Percentiles rank a stretch among this genome's conserved stretches.
Conservation (phyloP, 345 rosid species). For the Carallia brachiata region DNA sequence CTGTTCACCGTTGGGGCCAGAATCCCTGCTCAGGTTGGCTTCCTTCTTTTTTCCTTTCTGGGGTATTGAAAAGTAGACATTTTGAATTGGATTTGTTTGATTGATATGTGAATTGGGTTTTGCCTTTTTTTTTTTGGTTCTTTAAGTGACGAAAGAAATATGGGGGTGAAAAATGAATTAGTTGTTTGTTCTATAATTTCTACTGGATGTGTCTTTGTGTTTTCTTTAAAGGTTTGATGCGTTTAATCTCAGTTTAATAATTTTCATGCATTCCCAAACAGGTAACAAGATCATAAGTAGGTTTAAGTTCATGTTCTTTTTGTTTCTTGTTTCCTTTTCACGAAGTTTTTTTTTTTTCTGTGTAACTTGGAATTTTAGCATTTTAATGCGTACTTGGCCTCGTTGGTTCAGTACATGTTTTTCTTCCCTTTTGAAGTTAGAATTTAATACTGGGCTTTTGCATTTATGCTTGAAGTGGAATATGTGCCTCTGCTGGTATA, state of each 20-base stretch:
- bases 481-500: no score
- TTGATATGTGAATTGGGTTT: conserved; percentile 7
- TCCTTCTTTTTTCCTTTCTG: neutral
- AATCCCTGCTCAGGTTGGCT: conserved; percentile 69
- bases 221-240: no score
- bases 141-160: neutral
- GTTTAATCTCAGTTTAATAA: no score
- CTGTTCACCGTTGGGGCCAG: conserved; percentile 59
- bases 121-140: conserved; percentile 2
- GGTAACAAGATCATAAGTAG: no score
- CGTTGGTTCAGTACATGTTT: no score
- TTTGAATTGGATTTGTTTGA: neutral
- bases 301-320: neutral
- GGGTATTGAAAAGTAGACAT: neutral
- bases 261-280: no score
- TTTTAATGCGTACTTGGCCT: no score
- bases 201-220: no score
- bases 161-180: neutral
- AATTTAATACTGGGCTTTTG: no score
- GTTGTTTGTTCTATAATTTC: neutral
- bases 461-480: no score
- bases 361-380: neutral
- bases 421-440: no score
- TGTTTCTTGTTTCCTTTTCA: neutral
- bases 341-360: neutral